Base-by-base conservation (phyloP, 371 early-diverging fungal species). In the Mucor irregularis region DNA sequence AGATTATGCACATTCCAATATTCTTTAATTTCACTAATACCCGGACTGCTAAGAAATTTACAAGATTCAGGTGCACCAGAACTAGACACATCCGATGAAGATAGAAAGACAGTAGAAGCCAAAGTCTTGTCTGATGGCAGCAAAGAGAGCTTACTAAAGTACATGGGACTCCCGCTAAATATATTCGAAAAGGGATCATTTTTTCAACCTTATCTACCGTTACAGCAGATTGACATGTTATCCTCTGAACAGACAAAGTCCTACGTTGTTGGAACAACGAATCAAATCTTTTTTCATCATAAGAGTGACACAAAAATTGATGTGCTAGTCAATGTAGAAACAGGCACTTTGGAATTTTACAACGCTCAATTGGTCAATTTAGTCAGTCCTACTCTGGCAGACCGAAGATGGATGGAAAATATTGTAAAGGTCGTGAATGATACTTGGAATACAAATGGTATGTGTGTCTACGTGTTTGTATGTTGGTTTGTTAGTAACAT, bases 201-300 rank as follows among this genome's bases (percentile, higher is more conserved):
- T 46, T 90, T 90, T 56, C 92, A 90, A 52, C 93, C 93, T 8
- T 93, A 93, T 58, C 69, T 91, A 39, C 92, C 93, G 10, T 69
- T 93, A 9, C 93, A 93, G 56, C 93, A 93, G 62, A 89, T 93
- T 22, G 91, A 93, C 46, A 85, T 84, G 56, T 58, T 91, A 0
- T 83, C 83, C 34, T 79, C 87, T 10, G 77, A 85, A 21, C 72
- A 78, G 31, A 90, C 92, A 3, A 73, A 74, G 39, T 80, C 89
- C 0, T 91, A 86, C 54, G 67, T 91, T 4, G 84, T 87, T 14
- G 93, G 93, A 22, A 90, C 91, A 0, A 88, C 88, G 50, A 93
- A 93, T 53, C 78, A 86, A 42, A 90, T 93, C 26, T 89, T 93
- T 56, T 73, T 87, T 33, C 89, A 89, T 57, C 85, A 90, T 54